Base-by-base conservation (phyloP, 148 eudicot genomes). In the Chenopodium suecicum region DNA sequence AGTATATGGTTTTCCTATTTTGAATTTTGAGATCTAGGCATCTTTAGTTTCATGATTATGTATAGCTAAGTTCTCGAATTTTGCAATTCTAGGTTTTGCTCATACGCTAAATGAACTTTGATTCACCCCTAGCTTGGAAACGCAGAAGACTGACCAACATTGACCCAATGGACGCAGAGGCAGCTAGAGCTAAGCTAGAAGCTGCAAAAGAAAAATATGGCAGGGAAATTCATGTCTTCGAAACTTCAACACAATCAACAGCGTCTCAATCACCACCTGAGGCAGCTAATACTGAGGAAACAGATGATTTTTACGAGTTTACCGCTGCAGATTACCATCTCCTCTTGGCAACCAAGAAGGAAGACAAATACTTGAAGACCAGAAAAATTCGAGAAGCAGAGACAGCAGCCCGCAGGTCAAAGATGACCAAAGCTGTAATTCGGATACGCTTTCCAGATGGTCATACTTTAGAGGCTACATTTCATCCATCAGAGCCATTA, bases 381-480 rank as follows among this genome's bases (percentile, higher is more conserved):
- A 86, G 87, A 70, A 94, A 95, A 81, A 83, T 92, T 58, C 86
- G 98, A 79, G 99, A 95, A 67, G 97, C 94, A 7, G 98, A 95
- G 85, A 84, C 86, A 73, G 94, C 97, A 81, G 91, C 97, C 76
- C 90, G 92, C 0, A 90, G 97, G 32, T 84, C 92, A 46, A 94
- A 56, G 81, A 81, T 88, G 23, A 89, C 92, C 11, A 93, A 94
- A 91, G 91, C 92, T 20, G 88, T 87, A 9, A 90, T 95, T 20
- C 87, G 94, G 83, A 90, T 95, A 19, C 93, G 94, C 0, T 95
- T 95, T 79, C 97, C 98, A 13, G 94, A 95, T 76, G 89, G 89
- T 88, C 78, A 81, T 77, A 93, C 97, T 9, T 84, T 95, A 37
- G 93, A 95, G 88, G 94, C 88, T 60, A 83, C 84, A 47, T 95